phyloP scores from a whole-genome alignment of 176 grass and related monocot genomes.

The Aegilops longissima region DNA sequence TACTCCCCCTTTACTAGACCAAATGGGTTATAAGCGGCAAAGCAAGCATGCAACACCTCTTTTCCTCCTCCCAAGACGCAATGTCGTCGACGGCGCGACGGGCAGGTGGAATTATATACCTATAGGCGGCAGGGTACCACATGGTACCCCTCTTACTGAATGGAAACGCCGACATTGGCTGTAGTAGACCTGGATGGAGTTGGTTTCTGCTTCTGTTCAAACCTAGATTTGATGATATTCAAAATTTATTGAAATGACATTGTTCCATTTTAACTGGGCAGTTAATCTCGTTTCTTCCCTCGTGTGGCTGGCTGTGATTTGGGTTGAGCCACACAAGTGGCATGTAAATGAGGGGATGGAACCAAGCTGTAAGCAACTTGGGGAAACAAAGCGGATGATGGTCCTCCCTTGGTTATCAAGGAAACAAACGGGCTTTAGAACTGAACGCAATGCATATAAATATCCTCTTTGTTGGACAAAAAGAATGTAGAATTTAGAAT shows the following conservation, averaged over 20 bases:
- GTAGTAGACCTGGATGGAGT: slow-evolving; percentile 50
- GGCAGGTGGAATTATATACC: slow-evolving; percentile 47
- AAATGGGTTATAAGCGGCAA: slow-evolving; percentile 23
- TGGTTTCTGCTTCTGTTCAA: slow-evolving; percentile 30
- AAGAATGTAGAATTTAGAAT: too few relatives aligned
- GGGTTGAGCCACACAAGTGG: too few relatives aligned
- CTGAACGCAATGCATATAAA: too few relatives aligned
- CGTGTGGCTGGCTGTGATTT: too few relatives aligned
- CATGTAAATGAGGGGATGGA: too few relatives aligned
- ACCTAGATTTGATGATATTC: slow-evolving; percentile 28
- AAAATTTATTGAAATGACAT: slow-evolving; percentile 52
- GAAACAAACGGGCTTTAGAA: too few relatives aligned
- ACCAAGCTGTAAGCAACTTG: too few relatives aligned
- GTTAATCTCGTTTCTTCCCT: neutral
- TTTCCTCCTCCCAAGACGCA: slow-evolving; percentile 5
- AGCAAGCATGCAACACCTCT: slow-evolving; percentile 21
- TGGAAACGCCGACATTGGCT: neutral
- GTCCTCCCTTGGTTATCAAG: too few relatives aligned
- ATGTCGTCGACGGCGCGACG: neutral
- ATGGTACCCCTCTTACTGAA: slow-evolving; percentile 26
- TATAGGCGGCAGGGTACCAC: slow-evolving; percentile 34
- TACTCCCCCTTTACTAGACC: neutral
- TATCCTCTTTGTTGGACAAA: too few relatives aligned
- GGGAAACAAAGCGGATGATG: too few relatives aligned
- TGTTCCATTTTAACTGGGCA: slow-evolving; percentile 16